Conservation (phyloP, 495 filamentous ascomycete genomes). For the Pseudoneurospora amorphoporcata region DNA sequence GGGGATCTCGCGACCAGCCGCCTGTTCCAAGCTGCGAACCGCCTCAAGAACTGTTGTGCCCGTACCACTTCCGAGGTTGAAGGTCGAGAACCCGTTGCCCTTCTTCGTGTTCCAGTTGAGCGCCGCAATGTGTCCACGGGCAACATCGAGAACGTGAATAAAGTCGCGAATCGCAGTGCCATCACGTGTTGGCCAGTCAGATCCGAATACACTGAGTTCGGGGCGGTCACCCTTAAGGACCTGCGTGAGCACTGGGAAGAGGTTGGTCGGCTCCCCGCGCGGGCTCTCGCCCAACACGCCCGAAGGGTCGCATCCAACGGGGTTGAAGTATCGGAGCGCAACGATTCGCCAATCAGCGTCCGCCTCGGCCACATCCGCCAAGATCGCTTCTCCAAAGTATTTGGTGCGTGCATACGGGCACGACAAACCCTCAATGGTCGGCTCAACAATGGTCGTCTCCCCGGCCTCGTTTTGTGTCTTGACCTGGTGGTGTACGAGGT, state of each 20-base stretch:
- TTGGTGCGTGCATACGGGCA: constrained; percentile 58
- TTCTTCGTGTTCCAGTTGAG: constrained; percentile 18
- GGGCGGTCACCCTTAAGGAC: constrained; percentile 46
- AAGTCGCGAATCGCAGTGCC: constrained; percentile 70
- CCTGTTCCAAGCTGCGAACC: constrained; percentile 27
- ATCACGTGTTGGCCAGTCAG: constrained; percentile 55
- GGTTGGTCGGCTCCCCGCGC: constrained; percentile 49
- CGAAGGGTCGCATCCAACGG: constrained; percentile 53
- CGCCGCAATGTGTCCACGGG: constrained; percentile 53
- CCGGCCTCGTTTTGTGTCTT: constrained; percentile 10
- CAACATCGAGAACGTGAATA: constrained; percentile 54
- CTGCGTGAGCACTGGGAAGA: constrained; percentile 51
- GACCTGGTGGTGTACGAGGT: constrained; percentile 48
- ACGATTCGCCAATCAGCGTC: constrained; percentile 52
- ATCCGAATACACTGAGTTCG: constrained; percentile 49
- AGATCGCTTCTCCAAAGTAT: constrained; percentile 55
- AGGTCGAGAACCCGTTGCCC: constrained; percentile 38
- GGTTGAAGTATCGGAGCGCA: constrained; percentile 59
- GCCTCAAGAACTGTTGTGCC: constrained; percentile 45
- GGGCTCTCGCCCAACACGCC: constrained; percentile 57
- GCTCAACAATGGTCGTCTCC: constrained; percentile 1
- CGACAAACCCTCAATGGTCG: constrained; percentile 40
- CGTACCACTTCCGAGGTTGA: constrained; percentile 43
- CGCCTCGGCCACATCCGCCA: constrained; percentile 49
- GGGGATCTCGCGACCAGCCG: constrained; percentile 11